A percentile compares a stretch with the other conserved stretches of the same genome.
Conservation (phyloP, 768 basidiomycete genomes). For the Myochromella boudieri region DNA sequence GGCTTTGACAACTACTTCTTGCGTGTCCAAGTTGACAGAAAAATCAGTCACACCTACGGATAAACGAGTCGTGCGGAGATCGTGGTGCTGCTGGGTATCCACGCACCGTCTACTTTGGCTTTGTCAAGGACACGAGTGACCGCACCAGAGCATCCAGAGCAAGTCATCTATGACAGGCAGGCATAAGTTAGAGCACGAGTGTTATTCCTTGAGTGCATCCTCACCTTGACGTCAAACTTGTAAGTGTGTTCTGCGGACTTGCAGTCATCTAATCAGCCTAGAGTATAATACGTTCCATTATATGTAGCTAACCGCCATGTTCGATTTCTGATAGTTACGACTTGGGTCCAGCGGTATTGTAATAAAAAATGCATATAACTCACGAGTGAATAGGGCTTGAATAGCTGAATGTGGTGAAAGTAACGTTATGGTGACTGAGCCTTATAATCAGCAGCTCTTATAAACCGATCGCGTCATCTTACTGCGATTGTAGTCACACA, state of each 20-base stretch:
- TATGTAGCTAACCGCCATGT: conserved; percentile 11
- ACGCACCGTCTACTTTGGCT: conserved; percentile 39
- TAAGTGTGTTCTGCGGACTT: conserved; percentile 53
- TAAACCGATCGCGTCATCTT: conserved; percentile 20
- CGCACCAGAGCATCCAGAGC: conserved; percentile 83
- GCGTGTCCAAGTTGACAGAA: conserved; percentile 63
- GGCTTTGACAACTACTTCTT: conserved; percentile 71
- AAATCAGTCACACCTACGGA: conserved; percentile 55
- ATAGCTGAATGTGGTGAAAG: not conserved
- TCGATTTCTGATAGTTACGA: not conserved
- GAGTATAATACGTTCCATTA: not conserved
- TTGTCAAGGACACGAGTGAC: conserved; percentile 73
- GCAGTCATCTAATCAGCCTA: conserved; percentile 8
- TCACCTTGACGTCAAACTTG: conserved; percentile 83
- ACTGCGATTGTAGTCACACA: not conserved
- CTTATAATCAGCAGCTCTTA: conserved; percentile 5
- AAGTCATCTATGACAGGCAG: conserved; percentile 70
- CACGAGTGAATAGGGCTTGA: not conserved
- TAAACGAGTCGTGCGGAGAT: conserved; percentile 1
- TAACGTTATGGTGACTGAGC: not conserved
- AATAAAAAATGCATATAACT: not conserved
- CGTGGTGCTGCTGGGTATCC: not conserved
- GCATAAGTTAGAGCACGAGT: not conserved
- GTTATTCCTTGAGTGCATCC: not conserved
- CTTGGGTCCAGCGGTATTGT: not conserved